phyloP scores from a whole-genome alignment of 164 flowering plant genomes.

The Kingdonia uniflora region DNA sequence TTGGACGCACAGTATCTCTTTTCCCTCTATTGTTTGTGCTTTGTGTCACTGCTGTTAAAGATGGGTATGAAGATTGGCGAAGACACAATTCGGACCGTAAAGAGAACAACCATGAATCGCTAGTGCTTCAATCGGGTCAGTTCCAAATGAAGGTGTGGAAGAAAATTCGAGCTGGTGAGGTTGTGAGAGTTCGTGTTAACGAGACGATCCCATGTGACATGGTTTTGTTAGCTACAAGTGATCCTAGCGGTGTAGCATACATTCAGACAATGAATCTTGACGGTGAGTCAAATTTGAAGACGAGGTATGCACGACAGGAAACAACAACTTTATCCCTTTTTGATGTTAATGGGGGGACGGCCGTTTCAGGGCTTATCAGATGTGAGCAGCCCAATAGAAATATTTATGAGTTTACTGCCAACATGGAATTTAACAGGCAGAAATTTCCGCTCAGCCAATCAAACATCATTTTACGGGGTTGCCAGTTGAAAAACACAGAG shows the following conservation, averaged over 20 bases:
- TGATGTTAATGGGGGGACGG: slow-evolving; percentile 37
- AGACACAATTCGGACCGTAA: slow-evolving; percentile 81
- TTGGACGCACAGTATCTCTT: slow-evolving; percentile 90
- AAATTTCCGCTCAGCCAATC: slow-evolving; percentile 71
- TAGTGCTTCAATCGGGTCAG: slow-evolving; percentile 46
- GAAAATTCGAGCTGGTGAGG: slow-evolving; percentile 68
- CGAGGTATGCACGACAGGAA: slow-evolving; percentile 92
- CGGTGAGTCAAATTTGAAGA: slow-evolving; percentile 89
- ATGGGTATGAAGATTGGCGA: slow-evolving; percentile 96
- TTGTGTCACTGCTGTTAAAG: slow-evolving; percentile 82
- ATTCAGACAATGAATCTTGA: slow-evolving; percentile 92
- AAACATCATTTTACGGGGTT: slow-evolving; percentile 82
- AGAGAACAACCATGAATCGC: slow-evolving; percentile 71
- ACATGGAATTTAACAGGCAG: slow-evolving; percentile 69
- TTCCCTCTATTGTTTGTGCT: slow-evolving; percentile 87
- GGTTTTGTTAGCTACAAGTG: slow-evolving; percentile 79
- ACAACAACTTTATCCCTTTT: slow-evolving; percentile 36
- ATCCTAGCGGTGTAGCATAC: slow-evolving; percentile 82
- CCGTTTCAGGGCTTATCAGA: slow-evolving; percentile 52
- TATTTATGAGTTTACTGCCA: slow-evolving; percentile 83
- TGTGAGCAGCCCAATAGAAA: slow-evolving; percentile 92
- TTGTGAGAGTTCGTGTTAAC: slow-evolving; percentile 56
- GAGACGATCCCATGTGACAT: slow-evolving; percentile 86
- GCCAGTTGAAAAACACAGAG: slow-evolving; percentile 86
- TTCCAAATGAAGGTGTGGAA: slow-evolving; percentile 61